These are phyloP conservation scores for Penicillium fimorum DNA, from an alignment of 495 filamentous ascomycete species.

Conservation along the genomic window DNA sequence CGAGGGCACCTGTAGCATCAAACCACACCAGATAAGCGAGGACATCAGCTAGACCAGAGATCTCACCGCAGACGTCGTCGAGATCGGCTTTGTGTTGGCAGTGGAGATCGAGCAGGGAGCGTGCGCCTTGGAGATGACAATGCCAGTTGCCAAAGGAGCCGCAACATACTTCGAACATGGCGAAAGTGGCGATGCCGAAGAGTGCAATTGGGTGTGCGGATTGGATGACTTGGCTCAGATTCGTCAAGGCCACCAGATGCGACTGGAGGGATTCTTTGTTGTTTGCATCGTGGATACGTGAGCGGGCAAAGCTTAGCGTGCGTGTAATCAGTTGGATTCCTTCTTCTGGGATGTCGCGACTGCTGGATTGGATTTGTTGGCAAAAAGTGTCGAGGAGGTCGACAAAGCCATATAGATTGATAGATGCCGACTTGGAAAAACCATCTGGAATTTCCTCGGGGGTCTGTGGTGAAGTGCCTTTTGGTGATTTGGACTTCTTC, in stretches of 20 bases:
- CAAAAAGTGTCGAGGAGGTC: constrained; percentile 33
- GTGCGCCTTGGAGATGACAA: constrained; percentile 34
- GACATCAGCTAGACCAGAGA: constrained; percentile 29
- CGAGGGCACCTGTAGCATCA: constrained; percentile 30
- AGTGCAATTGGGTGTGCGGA: constrained; percentile 33
- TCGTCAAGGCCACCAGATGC: constrained; percentile 29
- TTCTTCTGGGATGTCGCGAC: constrained; percentile 25
- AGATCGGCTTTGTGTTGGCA: constrained; percentile 28
- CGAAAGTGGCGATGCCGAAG: constrained; percentile 36
- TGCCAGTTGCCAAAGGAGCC: constrained; percentile 36
- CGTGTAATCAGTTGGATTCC: constrained; percentile 29
- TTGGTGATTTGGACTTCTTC: constrained; percentile 8
- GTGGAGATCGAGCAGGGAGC: constrained; percentile 35
- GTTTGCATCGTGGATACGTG: constrained; percentile 23
- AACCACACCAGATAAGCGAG: constrained; percentile 37
- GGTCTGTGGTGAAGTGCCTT: background rate
- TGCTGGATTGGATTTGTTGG: constrained; percentile 29
- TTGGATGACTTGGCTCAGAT: constrained; percentile 31
- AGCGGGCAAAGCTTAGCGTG: constrained; percentile 27
- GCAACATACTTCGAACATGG: constrained; percentile 37
- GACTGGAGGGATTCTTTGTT: constrained; percentile 27
- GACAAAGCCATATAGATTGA: constrained; percentile 37
- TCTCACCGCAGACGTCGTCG: constrained; percentile 20
- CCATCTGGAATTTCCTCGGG: background rate
- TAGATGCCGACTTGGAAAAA: constrained; percentile 10